Conservation (phyloP, 1,284 basidiomycete genomes). For the Apiotrichum mycotoxinovorans region DNA sequence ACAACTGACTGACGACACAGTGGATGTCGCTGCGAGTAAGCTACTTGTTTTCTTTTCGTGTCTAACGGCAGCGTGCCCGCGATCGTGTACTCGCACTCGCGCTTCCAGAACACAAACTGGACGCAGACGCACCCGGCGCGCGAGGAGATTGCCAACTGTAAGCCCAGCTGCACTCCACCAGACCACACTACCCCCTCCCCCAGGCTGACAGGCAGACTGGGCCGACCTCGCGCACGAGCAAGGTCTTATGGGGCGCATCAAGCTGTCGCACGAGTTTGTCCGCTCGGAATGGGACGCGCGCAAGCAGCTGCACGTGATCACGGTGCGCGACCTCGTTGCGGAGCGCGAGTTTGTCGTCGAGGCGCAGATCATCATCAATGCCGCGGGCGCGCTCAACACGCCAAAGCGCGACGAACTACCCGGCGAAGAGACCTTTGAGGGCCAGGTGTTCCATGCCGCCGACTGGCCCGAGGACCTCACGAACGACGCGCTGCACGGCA, state of each 20-base stretch:
- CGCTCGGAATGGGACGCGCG: slow-evolving; percentile 11
- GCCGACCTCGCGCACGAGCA: slow-evolving; percentile 5
- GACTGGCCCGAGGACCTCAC: slow-evolving; percentile 24
- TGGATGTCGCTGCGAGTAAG: slow-evolving; percentile 37
- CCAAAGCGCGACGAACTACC: slow-evolving; percentile 19
- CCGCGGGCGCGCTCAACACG: slow-evolving; percentile 26
- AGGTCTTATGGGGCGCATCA: slow-evolving; percentile 4
- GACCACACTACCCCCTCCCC: not conserved
- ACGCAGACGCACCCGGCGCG: slow-evolving; percentile 15
- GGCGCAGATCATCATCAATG: slow-evolving; percentile 24
- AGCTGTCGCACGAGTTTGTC: slow-evolving; percentile 1
- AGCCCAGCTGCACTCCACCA: not conserved
- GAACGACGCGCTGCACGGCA: slow-evolving; percentile 17
- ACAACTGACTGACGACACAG: not conserved
- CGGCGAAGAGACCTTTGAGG: slow-evolving; percentile 24
- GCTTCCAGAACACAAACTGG: slow-evolving; percentile 19
- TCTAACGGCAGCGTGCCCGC: slow-evolving; percentile 8
- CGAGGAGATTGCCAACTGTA: slow-evolving; percentile 15
- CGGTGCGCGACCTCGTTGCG: slow-evolving; percentile 4
- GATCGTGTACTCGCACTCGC: slow-evolving; percentile 20
- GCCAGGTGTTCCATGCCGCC: slow-evolving; percentile 21
- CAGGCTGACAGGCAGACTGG: slow-evolving; percentile 4
- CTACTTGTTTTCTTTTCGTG: not conserved
- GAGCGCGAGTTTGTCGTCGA: slow-evolving; percentile 3
- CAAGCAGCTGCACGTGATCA: slow-evolving; percentile 1